Base-by-base conservation (phyloP, 108 stramenopile genomes). In the Pseudonitzschia multiseries region DNA sequence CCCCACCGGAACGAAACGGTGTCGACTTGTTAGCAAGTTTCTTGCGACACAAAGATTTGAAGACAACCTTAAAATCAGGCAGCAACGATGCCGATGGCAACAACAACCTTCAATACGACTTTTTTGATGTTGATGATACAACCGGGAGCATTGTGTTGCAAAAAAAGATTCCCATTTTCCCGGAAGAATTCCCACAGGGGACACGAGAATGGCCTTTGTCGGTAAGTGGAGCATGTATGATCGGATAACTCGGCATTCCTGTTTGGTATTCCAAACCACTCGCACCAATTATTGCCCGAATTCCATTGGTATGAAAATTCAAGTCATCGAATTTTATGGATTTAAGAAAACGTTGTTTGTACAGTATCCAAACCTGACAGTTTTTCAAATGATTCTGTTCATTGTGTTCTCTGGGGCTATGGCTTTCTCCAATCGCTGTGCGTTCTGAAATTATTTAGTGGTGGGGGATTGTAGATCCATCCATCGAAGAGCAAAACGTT, bases 381-480 rank as follows among this genome's bases (percentile, higher is more conserved):
- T 36, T 2, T 36, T 36, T 36, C 36, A 36, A 36, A 36, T 36
- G 4, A 36, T 36, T 36, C 36, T 36, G n/a, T 36, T 6, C 6
- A 36, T 36, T 6, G 36, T 36, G 36, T 36, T 5, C 2, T 36
- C n/a, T n/a, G n/a, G n/a, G n/a, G n/a, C n/a, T n/a, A n/a, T 36
- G 36, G 4, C 6, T 36, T 36, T 36, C 36, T 5, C 36, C 4
- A 36, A 36, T 36, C 2, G 4, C 36, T 6, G 36, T 6, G 36
- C 36, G 6, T 6, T 10, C 13, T 14, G 46, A 48, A 48, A 36
- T 36, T 6, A 51, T 8, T 51, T 9, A 51, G 54, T 87, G 86
- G 86, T 87, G 86, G 86, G 86, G 86, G 17, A 82, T 87, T 64
- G 86, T 83, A 0, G 86, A 87, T 73, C 86, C 86, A 28, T 65